Base-by-base conservation (phyloP, 768 basidiomycete genomes). In the Russula olivacea region DNA sequence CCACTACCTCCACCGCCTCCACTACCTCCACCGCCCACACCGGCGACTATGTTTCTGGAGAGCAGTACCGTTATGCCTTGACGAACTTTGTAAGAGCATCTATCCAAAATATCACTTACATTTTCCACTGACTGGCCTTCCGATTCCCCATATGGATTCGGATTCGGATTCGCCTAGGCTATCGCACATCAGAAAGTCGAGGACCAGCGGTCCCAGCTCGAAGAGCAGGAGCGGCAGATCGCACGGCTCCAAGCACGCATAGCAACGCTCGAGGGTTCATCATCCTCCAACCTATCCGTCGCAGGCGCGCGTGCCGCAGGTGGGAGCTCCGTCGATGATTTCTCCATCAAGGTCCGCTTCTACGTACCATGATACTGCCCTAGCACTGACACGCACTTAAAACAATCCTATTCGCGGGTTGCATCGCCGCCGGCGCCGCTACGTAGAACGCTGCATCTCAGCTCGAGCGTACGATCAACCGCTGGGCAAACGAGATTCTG, bases 151-250 rank as follows among this genome's bases (percentile, higher is more conserved):
- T 9, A 14, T n/a, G 21, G 41, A 45, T 1, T 40, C 15, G 38
- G 36, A 36, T 11, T 34, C 34, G 34, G 10, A 36, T 36, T 17
- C 34, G 10, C 32, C 38, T 71, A 90, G 90, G 83, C 89, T 58
- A 88, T 92, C 71, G 91, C 91, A 32, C 91, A 93, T 77, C 87
- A 92, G 73, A 91, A 89, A 73, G 91, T 93, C 67, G 91, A 93
- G 72, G 83, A 87, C 68, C 91, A 93, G 71, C 78, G 91, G 12
- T 70, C 70, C 14, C 89, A 93, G 70, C 81, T 93, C 23, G 87
- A 91, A 70, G 87, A 90, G 71, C 91, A 92, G 71, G 91, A 93
- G 66, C 79, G 83, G 66, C 89, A 92, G 72, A 86, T 93, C 50
- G 92, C 89, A 1, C 76, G 79, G 45, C 79, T 93, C 30, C 79